These are phyloP conservation scores for Mycosphaerella sp. DNA, from an alignment of 2,329 filamentous ascomycete genomes.

Conservation along the genomic window DNA sequence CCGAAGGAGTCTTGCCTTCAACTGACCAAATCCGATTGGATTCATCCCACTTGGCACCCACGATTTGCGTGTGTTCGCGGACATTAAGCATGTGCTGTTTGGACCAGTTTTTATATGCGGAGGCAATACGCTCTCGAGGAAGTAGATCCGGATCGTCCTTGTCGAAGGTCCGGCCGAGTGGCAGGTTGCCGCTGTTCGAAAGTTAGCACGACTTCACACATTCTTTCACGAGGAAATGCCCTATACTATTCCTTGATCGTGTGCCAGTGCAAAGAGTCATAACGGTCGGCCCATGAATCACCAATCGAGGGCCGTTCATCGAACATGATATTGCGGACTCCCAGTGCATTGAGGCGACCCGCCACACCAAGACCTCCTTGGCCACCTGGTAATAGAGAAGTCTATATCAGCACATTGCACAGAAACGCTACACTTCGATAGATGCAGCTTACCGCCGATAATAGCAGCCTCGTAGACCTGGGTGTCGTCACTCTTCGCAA, in stretches of 20 bases:
- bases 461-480: conserved; percentile 23
- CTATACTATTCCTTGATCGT: conserved; percentile 34
- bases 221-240: too few species aligned
- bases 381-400: conserved; percentile 25
- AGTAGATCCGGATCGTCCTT: conserved; percentile 24
- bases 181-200: conserved; percentile 30
- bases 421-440: not conserved
- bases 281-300: conserved; percentile 43
- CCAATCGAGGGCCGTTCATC: conserved; percentile 40
- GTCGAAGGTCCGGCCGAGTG: conserved; percentile 32
- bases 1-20: not conserved
- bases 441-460: not conserved
- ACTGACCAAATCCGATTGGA: conserved; percentile 35
- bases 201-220: too few species aligned
- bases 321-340: conserved; percentile 40
- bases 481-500: conserved; percentile 12
- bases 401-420: not conserved
- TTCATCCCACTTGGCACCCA: conserved; percentile 37
- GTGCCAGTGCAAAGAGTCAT: conserved; percentile 41
- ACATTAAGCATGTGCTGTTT: conserved; percentile 36
- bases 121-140: conserved; percentile 33
- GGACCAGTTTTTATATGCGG: conserved; percentile 36
- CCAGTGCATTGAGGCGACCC: conserved; percentile 41
- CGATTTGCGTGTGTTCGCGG: conserved; percentile 35
- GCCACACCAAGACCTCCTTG: conserved; percentile 42